A percentile compares a stretch with the other conserved stretches of the same genome.
Conservation (phyloP, 495 filamentous ascomycete species). For the Xylaria grammica region DNA sequence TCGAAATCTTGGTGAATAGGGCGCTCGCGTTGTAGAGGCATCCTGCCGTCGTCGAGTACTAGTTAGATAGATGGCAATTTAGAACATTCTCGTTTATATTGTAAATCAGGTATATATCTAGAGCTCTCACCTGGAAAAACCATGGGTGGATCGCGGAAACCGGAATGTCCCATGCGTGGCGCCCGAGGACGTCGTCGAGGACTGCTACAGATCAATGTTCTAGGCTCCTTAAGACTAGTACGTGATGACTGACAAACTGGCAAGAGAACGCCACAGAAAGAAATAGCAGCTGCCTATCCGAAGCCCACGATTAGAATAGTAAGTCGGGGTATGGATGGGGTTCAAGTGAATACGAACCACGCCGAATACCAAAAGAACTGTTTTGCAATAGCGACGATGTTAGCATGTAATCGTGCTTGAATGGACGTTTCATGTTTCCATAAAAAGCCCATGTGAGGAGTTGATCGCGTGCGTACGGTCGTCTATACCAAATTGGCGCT, state of each 20-base stretch:
- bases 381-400: neutral
- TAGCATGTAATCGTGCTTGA: neutral
- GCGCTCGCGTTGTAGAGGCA: constrained; percentile 11
- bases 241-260: neutral
- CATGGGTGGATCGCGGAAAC: neutral
- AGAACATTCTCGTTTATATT: neutral
- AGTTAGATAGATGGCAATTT: neutral
- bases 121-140: neutral
- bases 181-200: neutral
- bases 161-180: neutral
- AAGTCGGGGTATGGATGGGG: neutral
- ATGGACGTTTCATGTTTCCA: neutral
- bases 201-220: neutral
- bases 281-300: neutral
- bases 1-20: constrained; percentile 16
- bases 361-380: neutral
- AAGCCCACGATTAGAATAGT: neutral
- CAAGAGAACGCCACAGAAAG: neutral
- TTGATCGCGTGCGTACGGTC: constrained; percentile 2
- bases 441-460: neutral
- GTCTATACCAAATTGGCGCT: neutral
- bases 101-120: neutral
- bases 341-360: neutral
- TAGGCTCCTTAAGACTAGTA: neutral
- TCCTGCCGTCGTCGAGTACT: neutral